Evolutionary conservation across 169 alveolate species (phyloP), one percentile per base, ranked within the genome.

Genomic region (Plasmodium billcollinsi): DNA sequence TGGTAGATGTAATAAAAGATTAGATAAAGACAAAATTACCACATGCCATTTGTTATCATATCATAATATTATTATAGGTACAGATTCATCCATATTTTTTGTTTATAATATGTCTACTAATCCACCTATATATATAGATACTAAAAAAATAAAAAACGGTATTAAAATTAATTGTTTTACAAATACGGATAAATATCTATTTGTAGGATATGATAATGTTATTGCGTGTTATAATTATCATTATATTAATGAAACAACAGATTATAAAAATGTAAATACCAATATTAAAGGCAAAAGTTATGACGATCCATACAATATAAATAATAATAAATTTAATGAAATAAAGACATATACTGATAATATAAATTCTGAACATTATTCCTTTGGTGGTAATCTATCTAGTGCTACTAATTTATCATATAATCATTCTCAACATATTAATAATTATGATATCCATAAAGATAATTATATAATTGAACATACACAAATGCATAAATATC

Each of bases 21-120:
- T 94, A 63, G 89, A 92, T 29, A 94, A 95, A 14, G 95, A 92
- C 15, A 94, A 94, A 74, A 61, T 94, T 69, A 88, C 94, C 78
- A 86, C 94, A 15, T 80, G 90, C 39, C 90, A 80, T 61, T 61
- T 80, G 9, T 59, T 80, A 33, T 45, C 69, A 58, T 33, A 56
- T 80, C 56, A 69, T 33, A 80, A 80, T 69, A 69, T 80, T 49
- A 63, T 80, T 61, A 45, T 80, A 39, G 90, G 90, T 6, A 80
- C 90, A 1, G 49, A 26, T 39, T 29, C 56, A 33, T 67, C 90
- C 1, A 24, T 80, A 39, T 80, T 80, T 21, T 80, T 80, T 69
- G 26, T 63, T 21, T 80, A 80, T 72, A 80, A 80, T 56, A 80
- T 80, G 90, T 56, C 50, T 49, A 43, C 24, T 62, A 80, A 80